Percentiles rank a stretch among this genome's conserved stretches.
Conservation (phyloP, 2,329 filamentous ascomycete genomes). For the Verticillium albo-atrum region DNA sequence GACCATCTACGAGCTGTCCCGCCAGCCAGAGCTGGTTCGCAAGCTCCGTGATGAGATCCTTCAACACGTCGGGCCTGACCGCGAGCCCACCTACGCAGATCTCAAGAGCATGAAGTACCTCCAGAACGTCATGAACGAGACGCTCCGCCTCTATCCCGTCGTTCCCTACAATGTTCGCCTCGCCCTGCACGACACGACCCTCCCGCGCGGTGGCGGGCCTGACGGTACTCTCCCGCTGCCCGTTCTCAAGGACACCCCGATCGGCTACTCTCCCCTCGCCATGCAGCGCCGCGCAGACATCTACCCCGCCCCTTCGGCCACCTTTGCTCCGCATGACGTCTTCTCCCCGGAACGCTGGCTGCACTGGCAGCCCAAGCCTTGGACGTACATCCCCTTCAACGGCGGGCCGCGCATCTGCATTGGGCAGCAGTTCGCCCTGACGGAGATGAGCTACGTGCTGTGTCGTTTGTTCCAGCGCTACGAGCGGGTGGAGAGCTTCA, state of each 20-base stretch:
- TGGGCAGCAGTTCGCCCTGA: constrained; percentile 77
- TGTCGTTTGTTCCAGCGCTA: constrained; percentile 70
- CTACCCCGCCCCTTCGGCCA: constrained; percentile 47
- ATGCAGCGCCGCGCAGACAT: constrained; percentile 69
- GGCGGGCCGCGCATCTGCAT: constrained; percentile 71
- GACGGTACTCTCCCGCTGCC: constrained; percentile 59
- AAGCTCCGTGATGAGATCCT: constrained; percentile 73
- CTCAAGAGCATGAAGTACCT: constrained; percentile 88
- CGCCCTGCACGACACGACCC: constrained; percentile 66
- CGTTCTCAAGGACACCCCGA: constrained; percentile 59
- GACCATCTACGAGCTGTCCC: constrained; percentile 76
- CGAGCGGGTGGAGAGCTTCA: constrained; percentile 54
- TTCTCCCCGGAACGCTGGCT: constrained; percentile 68
- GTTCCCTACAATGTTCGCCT: constrained; percentile 77
- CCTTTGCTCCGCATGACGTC: constrained; percentile 38
- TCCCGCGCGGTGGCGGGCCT: constrained; percentile 66
- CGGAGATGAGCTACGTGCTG: constrained; percentile 70
- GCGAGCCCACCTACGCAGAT: constrained; percentile 68
- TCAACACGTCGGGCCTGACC: constrained; percentile 56
- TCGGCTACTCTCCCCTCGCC: constrained; percentile 63
- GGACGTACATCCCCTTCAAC: constrained; percentile 74
- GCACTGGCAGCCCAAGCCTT: constrained; percentile 58
- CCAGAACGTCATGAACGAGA: constrained; percentile 69
- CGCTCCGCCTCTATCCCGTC: constrained; percentile 69
- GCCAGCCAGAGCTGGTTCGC: constrained; percentile 60